Evolutionary conservation across 768 basidiomycete species (phyloP).

Genomic region (Lentinula edodes): DNA sequence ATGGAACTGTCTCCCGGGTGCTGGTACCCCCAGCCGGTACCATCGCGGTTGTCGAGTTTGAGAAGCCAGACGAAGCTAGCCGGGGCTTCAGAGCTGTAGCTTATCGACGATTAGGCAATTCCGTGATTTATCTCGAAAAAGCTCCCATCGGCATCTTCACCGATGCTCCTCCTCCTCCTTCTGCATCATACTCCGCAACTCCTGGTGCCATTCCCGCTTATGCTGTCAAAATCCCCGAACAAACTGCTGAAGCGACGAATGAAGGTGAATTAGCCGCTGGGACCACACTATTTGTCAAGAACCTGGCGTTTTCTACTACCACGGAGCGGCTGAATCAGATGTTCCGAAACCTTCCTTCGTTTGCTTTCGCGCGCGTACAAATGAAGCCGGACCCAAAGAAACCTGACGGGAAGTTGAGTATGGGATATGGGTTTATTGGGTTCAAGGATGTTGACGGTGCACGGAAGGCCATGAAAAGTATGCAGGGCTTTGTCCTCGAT

Average conservation of each 20-base stretch:
- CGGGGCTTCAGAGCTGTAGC: conserved; percentile 79
- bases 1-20: conserved; percentile 67
- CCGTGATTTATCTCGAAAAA: conserved; percentile 89
- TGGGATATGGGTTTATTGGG: conserved; percentile 96
- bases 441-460: conserved; percentile 77
- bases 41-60: conserved; percentile 87
- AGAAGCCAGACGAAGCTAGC: conserved; percentile 60
- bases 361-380: conserved; percentile 84
- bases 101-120: conserved; percentile 85
- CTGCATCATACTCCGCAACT: conserved; percentile 4
- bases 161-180: conserved; percentile 26
- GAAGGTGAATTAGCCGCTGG: conserved; percentile 52
- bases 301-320: conserved; percentile 89
- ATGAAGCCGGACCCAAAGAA: conserved; percentile 85
- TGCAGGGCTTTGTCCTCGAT: conserved; percentile 81
- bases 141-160: conserved; percentile 83
- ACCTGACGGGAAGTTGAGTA: conserved; percentile 63
- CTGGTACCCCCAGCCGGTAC: conserved; percentile 90
- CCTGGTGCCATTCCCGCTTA: conserved; percentile 9
- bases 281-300: conserved; percentile 91
- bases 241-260: conserved; percentile 22
- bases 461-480: conserved; percentile 63
- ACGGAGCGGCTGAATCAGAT: conserved; percentile 62
- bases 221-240: conserved; percentile 41
- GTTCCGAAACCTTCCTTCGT: conserved; percentile 72